Percentiles rank a stretch among this genome's conserved stretches.
Evolutionary conservation across 1,139 yeast genomes (phyloP).

Genomic region (Geotrichum europaeum): DNA sequence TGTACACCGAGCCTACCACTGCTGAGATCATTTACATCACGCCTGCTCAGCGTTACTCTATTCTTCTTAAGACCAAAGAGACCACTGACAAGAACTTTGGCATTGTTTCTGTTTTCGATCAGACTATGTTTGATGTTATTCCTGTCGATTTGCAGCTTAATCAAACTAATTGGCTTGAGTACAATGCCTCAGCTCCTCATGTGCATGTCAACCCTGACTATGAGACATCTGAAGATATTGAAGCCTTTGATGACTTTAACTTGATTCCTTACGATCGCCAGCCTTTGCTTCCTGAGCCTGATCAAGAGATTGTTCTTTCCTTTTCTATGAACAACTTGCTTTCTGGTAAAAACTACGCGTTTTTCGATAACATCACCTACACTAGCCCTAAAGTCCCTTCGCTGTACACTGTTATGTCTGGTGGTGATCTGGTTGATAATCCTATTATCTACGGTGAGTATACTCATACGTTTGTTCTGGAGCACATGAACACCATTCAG

Average conservation of each 20-base stretch:
- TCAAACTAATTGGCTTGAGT: slow-evolving; percentile 65
- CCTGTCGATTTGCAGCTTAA: slow-evolving; percentile 61
- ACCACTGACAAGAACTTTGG: slow-evolving; percentile 59
- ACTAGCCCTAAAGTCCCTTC: slow-evolving; percentile 78
- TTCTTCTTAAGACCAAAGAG: slow-evolving; percentile 64
- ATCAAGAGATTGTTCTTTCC: slow-evolving; percentile 55
- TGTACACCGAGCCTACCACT: slow-evolving; percentile 59
- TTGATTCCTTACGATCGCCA: slow-evolving; percentile 51
- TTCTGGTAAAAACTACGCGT: slow-evolving; percentile 83
- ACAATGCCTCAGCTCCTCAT: slow-evolving; percentile 42
- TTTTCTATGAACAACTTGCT: slow-evolving; percentile 73
- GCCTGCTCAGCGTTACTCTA: slow-evolving; percentile 74
- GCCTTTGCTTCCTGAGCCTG: slow-evolving; percentile 57
- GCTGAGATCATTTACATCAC: slow-evolving; percentile 59
- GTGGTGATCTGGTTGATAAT: slow-evolving; percentile 51
- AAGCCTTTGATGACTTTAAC: slow-evolving; percentile 49
- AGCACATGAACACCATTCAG: slow-evolving; percentile 58
- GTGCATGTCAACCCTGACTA: slow-evolving; percentile 41
- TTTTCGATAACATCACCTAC: slow-evolving; percentile 80
- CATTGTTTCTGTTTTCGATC: slow-evolving; percentile 71
- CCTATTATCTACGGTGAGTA: slow-evolving; percentile 68
- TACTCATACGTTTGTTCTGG: slow-evolving; percentile 66
- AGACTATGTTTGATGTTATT: slow-evolving; percentile 66
- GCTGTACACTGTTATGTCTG: slow-evolving; percentile 61
- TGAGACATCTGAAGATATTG: slow-evolving; percentile 33